Base-by-base conservation (phyloP, 208 protist species). In the Leishmania braziliensis region DNA sequence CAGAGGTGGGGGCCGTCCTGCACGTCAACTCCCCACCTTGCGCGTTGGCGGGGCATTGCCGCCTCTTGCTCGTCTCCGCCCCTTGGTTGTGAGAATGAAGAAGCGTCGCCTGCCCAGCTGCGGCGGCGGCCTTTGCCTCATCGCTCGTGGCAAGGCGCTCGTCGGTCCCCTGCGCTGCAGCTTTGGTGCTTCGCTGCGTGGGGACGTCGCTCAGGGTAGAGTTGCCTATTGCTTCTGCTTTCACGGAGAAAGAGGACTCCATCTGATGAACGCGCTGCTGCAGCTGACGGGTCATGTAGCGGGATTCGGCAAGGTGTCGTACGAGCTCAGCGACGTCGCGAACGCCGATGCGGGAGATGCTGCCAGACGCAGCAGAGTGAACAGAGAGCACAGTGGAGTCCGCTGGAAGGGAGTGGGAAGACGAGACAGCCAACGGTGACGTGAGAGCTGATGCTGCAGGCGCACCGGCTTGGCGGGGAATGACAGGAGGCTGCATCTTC, bases 321-420 rank as follows among this genome's bases (percentile, higher is more conserved):
- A 95, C 91, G 48, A 96, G 85, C 69, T 90, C 89, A 5, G 91
- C 92, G 26, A 96, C 89, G 48, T 89, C 85, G 18, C 84, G 87
- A 43, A 86, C 81, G 43, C 85, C 85, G 43, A 88, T 84, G 65
- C 56, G 77, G 8, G 82, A 71, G 48, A 10, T n/a, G 76, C 18
- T 79, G 51, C 58, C 36, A 53, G 53, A 66, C 36, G 60, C 60
- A 43, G 26, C 51, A 26, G 76, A 79, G 58, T 71, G 60, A 46
- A 46, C 62, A 33, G 56, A 71, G 0, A 71, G 39, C 23, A 53
- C 20, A 46, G 69, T 73, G 46, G 46, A 53, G 18, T 73, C 69
- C 23, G 26, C 9, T 33, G 46, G 69, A 3, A 53, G 43, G 53
- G 46, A 16, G 18, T 29, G 46, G 46, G 69, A 26, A 18, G 39